Percentiles rank a stretch among this genome's conserved stretches.
These are phyloP conservation scores for Fusarium dlaminii DNA, from an alignment of 2,329 filamentous ascomycete genomes.

Conservation along the genomic window DNA sequence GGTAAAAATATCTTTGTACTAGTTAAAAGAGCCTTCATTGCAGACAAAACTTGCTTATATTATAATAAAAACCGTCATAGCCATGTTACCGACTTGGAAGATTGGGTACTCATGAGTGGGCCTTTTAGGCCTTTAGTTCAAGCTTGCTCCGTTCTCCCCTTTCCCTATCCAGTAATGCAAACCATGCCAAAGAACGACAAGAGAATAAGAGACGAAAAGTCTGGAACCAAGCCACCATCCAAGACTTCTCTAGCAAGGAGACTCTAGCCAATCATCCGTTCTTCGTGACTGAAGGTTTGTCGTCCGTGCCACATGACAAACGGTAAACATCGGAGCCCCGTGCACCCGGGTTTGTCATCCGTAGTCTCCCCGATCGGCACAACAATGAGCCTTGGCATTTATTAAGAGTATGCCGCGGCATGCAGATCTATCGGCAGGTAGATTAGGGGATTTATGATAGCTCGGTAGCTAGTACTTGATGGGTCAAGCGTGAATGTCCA, in stretches of 20 bases:
- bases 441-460: not conserved
- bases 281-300: not conserved
- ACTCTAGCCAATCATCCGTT: not conserved
- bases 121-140: not conserved
- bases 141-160: not conserved
- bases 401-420: not conserved
- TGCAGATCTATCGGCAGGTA: not conserved
- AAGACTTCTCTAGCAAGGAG: not conserved
- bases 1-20: no score
- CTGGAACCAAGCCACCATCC: not conserved
- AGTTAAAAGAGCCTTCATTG: not conserved
- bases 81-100: not conserved
- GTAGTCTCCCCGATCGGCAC: not conserved
- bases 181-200: fast-evolving
- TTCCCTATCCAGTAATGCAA: not conserved
- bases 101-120: not conserved
- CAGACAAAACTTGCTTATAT: not conserved
- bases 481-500: not conserved
- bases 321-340: not conserved
- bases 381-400: not conserved
- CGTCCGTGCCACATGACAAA: not conserved
- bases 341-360: not conserved
- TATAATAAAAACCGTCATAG: fast-evolving
- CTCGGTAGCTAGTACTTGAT: not conserved
- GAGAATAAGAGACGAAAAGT: not conserved